Conservation (phyloP, 805 yeast genomes). For the Myxozyma monticola region DNA sequence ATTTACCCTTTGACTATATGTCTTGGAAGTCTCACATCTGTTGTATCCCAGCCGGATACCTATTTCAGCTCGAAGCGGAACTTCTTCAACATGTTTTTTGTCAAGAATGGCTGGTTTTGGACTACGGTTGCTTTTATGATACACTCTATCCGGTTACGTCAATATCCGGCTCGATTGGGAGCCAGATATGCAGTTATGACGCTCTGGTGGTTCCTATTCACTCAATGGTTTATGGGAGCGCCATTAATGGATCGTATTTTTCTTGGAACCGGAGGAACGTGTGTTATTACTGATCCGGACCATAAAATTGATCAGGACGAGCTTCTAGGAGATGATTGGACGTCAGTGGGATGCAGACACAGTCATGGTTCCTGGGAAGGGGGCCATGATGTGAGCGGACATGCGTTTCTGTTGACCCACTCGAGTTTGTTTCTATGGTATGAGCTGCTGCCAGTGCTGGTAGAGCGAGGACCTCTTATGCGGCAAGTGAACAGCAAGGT, state of each 20-base stretch:
- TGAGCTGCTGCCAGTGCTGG: constrained; percentile 52
- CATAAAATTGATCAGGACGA: constrained; percentile 12
- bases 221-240: constrained; percentile 82
- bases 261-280: constrained; percentile 77
- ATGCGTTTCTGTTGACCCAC: constrained; percentile 73
- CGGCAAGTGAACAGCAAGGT: constrained; percentile 28
- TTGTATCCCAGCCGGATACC: constrained; percentile 27
- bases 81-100: constrained; percentile 69
- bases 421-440: constrained; percentile 64
- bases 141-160: constrained; percentile 14
- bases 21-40: constrained; percentile 34
- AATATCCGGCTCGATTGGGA: constrained; percentile 8
- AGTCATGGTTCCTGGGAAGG: constrained; percentile 72
- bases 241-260: constrained; percentile 91
- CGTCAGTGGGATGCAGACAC: constrained; percentile 52
- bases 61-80: constrained; percentile 56
- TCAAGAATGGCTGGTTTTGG: constrained; percentile 94
- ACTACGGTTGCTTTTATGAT: constrained; percentile 50
- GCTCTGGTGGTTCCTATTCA: constrained; percentile 78
- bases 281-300: constrained; percentile 42
- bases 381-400: constrained; percentile 97
- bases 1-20: constrained; percentile 33
- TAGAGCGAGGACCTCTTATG: constrained; percentile 32
- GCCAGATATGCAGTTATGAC: constrained; percentile 57
- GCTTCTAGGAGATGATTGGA: constrained; percentile 17